These are phyloP conservation scores for Gaultheria prostrata DNA, from an alignment of 148 eudicot genomes.

Conservation along the genomic window DNA sequence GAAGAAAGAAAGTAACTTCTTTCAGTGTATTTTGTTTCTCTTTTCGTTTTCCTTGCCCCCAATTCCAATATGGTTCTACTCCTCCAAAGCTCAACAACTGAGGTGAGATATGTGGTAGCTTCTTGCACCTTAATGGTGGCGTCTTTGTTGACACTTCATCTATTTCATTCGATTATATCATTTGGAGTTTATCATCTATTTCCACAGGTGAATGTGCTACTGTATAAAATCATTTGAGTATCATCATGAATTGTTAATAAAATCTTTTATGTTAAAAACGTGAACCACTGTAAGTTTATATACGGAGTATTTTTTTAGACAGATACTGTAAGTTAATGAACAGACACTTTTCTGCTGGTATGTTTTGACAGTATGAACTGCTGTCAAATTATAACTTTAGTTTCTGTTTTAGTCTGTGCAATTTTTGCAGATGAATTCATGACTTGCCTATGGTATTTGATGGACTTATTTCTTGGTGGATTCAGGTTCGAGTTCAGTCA, in stretches of 20 bases:
- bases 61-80: not conserved
- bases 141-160: not conserved
- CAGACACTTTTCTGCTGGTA: not conserved
- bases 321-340: not conserved
- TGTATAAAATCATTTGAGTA: not conserved
- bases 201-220: not conserved
- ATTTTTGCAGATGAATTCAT: conserved; percentile 4
- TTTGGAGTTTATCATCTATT: not conserved
- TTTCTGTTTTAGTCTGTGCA: not conserved
- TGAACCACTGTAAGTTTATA: not conserved
- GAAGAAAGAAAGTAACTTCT: conserved; percentile 3
- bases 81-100: conserved; percentile 9
- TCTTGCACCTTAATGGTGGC: not conserved
- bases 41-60: not conserved
- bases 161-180: not conserved
- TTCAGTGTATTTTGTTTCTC: not conserved
- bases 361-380: not conserved
- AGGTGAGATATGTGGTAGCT: not conserved
- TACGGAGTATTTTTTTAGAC: too few relatives aligned
- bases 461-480: conserved; percentile 13
- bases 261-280: not conserved
- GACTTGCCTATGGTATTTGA: not conserved
- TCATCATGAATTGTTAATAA: not conserved
- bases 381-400: not conserved
- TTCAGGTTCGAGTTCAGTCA: conserved; percentile 84